Conservation (phyloP, 495 filamentous ascomycete species). For the Xylaria castorea region DNA sequence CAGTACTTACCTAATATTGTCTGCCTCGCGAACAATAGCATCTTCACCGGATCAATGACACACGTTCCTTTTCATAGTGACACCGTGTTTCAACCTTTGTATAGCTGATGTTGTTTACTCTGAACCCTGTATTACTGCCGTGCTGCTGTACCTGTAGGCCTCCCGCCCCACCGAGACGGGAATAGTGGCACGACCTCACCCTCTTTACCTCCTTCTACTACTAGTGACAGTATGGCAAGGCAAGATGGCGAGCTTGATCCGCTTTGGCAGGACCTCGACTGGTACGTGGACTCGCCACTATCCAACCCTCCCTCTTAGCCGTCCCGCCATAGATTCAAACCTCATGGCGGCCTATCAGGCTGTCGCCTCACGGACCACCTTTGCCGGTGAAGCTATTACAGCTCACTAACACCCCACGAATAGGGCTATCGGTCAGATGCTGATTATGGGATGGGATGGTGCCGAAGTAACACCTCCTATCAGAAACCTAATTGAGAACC, state of each 20-base stretch:
- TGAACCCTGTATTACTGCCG: slow-evolving; percentile 10
- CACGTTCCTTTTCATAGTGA: slow-evolving; percentile 10
- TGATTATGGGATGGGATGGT: slow-evolving; percentile 96
- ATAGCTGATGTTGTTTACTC: slow-evolving; percentile 18
- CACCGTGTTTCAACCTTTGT: slow-evolving; percentile 5
- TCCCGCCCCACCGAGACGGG: slow-evolving; percentile 21
- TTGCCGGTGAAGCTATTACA: neutral
- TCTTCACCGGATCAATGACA: slow-evolving; percentile 18
- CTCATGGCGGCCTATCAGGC: slow-evolving; percentile 14
- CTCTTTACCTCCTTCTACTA: slow-evolving; percentile 18
- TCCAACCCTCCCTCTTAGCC: slow-evolving; percentile 5
- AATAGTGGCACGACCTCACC: slow-evolving; percentile 34
- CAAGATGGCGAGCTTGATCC: slow-evolving; percentile 64
- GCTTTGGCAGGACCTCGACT: slow-evolving; percentile 73
- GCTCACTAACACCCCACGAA: slow-evolving; percentile 40
- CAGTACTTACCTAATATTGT: slow-evolving; percentile 11
- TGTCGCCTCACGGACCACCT: slow-evolving; percentile 6
- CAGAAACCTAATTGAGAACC: slow-evolving; percentile 80
- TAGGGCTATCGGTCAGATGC: slow-evolving; percentile 82
- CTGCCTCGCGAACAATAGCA: slow-evolving; percentile 10
- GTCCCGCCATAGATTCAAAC: slow-evolving; percentile 20
- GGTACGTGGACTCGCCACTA: slow-evolving; percentile 48
- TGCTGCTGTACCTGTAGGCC: slow-evolving; percentile 13
- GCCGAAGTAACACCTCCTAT: slow-evolving; percentile 87
- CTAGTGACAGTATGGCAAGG: slow-evolving; percentile 44